Conservation (phyloP, 2,329 filamentous ascomycete genomes). For the Epichloe typhina region DNA sequence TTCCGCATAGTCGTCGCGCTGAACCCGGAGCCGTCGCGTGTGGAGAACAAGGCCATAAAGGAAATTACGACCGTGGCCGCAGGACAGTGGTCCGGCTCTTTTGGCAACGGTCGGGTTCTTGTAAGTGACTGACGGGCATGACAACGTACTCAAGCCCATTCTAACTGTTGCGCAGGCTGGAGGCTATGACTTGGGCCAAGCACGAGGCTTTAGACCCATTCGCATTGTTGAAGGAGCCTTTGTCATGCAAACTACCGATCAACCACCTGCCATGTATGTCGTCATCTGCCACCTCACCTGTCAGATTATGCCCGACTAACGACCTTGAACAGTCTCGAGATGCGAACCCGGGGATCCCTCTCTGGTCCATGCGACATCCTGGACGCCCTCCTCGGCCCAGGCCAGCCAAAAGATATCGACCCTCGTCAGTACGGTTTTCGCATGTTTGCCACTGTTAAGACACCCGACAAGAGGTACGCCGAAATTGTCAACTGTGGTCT, state of each 20-base stretch:
- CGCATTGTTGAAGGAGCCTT: constrained; percentile 35
- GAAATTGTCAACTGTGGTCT: constrained; percentile 36
- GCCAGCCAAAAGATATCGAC: constrained; percentile 25
- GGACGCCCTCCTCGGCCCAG: constrained; percentile 25
- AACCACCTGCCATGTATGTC: constrained; percentile 30
- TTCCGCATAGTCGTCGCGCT: constrained; percentile 36
- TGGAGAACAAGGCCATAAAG: constrained; percentile 30
- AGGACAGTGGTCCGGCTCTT: constrained; percentile 34
- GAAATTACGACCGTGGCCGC: constrained; percentile 36
- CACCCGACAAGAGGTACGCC: constrained; percentile 33
- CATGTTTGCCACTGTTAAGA: constrained; percentile 36
- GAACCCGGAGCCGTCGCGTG: constrained; percentile 28
- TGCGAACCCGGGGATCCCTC: constrained; percentile 34
- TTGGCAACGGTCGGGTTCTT: constrained; percentile 34
- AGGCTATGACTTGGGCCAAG: constrained; percentile 29
- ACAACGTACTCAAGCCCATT: background rate
- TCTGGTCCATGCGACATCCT: constrained; percentile 32
- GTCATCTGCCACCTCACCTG: background rate
- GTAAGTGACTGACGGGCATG: constrained; percentile 16
- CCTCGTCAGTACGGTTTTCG: constrained; percentile 33
- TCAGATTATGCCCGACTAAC: background rate
- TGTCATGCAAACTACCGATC: constrained; percentile 33
- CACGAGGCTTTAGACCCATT: constrained; percentile 26
- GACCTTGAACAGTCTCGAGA: constrained; percentile 20
- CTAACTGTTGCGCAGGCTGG: constrained; percentile 21